These are phyloP conservation scores for Colletotrichum sidae DNA, from an alignment of 2,329 filamentous ascomycete species.

Conservation along the genomic window DNA sequence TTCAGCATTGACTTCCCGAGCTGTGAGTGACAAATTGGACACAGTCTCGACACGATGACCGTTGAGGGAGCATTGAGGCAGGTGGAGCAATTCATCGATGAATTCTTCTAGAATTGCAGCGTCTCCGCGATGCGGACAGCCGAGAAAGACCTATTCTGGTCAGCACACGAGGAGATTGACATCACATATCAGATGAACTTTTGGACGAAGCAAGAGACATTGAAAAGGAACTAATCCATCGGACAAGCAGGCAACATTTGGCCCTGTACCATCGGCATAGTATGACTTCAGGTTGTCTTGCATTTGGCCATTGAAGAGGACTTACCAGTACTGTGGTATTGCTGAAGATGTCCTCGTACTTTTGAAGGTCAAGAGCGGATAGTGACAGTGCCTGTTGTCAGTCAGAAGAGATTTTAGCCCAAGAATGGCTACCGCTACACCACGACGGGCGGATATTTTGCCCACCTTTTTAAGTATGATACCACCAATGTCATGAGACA, in stretches of 20 bases:
- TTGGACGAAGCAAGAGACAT: no score
- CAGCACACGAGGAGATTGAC: neutral
- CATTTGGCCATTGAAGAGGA: neutral
- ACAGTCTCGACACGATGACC: neutral
- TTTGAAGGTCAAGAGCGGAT: conserved; percentile 8
- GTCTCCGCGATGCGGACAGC: conserved; percentile 9
- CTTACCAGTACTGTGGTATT: conserved; percentile 6
- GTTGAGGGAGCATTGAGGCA: neutral
- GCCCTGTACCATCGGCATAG: no score
- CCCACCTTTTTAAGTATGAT: conserved; percentile 25
- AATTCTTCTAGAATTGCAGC: neutral
- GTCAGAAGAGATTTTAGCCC: neutral
- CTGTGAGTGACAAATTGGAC: neutral
- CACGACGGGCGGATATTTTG: neutral
- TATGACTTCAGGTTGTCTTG: neutral
- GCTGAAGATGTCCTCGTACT: conserved; percentile 23
- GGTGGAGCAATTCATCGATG: conserved; percentile 9
- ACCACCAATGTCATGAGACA: conserved; percentile 26
- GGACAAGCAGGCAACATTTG: no score
- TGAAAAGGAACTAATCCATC: no score
- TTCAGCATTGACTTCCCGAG: conserved; percentile 13
- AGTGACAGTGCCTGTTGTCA: conserved; percentile 23
- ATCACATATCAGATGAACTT: no score
- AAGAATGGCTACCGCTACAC: neutral
- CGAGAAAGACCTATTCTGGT: conserved; percentile 9